These are phyloP conservation scores for Colletotrichum liriopes DNA, from an alignment of 2,329 filamentous ascomycete genomes.

Conservation along the genomic window DNA sequence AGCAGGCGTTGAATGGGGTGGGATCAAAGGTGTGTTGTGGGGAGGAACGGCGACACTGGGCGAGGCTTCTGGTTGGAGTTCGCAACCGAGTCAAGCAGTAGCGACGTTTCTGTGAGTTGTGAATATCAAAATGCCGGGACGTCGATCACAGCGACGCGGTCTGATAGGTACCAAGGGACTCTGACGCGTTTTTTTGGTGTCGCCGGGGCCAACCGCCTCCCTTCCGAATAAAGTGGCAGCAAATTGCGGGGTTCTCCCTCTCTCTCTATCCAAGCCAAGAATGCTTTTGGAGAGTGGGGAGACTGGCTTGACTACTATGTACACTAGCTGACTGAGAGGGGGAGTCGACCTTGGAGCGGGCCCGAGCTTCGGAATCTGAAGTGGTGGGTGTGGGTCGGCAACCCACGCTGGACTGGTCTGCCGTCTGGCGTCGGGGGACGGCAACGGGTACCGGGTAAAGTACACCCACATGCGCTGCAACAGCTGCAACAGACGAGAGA, in stretches of 20 bases:
- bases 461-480: conserved; percentile 36
- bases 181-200: conserved; percentile 35
- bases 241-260: conserved; percentile 32
- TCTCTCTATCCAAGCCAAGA: not conserved
- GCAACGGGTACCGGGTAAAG: conserved; percentile 24
- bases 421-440: conserved; percentile 8
- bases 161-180: not conserved
- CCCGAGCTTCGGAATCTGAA: conserved; percentile 22
- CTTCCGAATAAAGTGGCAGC: conserved; percentile 7
- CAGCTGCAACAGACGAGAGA: not conserved
- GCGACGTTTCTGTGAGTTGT: not conserved
- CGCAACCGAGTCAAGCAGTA: not conserved
- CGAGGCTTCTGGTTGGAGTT: not conserved
- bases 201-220: not conserved
- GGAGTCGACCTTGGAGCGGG: not conserved
- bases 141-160: conserved; percentile 11
- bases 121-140: not conserved
- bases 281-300: not conserved
- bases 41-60: not conserved
- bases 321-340: not conserved
- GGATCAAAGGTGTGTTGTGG: not conserved
- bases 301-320: too few species aligned
- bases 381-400: conserved; percentile 22
- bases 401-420: not conserved
- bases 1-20: not conserved